These are phyloP conservation scores for Byssothecium circinans DNA, from an alignment of 2,329 filamentous ascomycete species.

Conservation along the genomic window DNA sequence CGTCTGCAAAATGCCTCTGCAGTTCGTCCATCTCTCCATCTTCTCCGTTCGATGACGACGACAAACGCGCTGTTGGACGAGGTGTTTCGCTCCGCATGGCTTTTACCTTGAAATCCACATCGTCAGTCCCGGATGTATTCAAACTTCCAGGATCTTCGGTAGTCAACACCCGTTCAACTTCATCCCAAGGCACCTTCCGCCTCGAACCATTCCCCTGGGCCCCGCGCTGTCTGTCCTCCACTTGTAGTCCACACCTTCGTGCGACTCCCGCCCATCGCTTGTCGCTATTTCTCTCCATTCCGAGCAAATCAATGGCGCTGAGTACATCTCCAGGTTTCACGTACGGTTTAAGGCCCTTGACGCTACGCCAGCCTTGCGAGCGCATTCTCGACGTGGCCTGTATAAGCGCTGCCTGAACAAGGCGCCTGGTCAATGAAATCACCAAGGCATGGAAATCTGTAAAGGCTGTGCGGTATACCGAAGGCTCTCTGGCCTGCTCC, in stretches of 20 bases:
- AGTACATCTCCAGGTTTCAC: slow-evolving; percentile 55
- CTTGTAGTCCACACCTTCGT: slow-evolving; percentile 55
- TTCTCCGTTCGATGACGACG: slow-evolving; percentile 9
- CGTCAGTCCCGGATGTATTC: slow-evolving; percentile 15
- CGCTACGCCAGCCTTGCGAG: slow-evolving; percentile 43
- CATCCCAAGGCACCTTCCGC: slow-evolving; percentile 44
- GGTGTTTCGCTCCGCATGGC: slow-evolving; percentile 32
- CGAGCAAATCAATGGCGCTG: slow-evolving; percentile 58
- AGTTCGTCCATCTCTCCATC: neutral
- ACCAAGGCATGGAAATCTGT: slow-evolving; percentile 72
- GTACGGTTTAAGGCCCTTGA: slow-evolving; percentile 32
- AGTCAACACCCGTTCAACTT: slow-evolving; percentile 36
- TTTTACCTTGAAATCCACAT: slow-evolving; percentile 20
- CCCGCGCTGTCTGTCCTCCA: slow-evolving; percentile 39
- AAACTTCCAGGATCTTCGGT: slow-evolving; percentile 29
- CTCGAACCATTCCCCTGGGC: neutral
- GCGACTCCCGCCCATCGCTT: slow-evolving; percentile 57
- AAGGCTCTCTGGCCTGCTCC: slow-evolving; percentile 53
- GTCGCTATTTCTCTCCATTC: slow-evolving; percentile 50
- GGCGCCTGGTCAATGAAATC: slow-evolving; percentile 67
- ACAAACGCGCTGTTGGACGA: slow-evolving; percentile 21
- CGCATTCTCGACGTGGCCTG: slow-evolving; percentile 70
- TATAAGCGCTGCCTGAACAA: slow-evolving; percentile 70
- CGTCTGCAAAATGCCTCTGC: slow-evolving; percentile 1
- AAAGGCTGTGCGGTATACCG: slow-evolving; percentile 74